Evolutionary conservation across 2,329 filamentous ascomycete species (phyloP), one percentile per base, ranked within the genome.

Genomic region (Calonectria montana): DNA sequence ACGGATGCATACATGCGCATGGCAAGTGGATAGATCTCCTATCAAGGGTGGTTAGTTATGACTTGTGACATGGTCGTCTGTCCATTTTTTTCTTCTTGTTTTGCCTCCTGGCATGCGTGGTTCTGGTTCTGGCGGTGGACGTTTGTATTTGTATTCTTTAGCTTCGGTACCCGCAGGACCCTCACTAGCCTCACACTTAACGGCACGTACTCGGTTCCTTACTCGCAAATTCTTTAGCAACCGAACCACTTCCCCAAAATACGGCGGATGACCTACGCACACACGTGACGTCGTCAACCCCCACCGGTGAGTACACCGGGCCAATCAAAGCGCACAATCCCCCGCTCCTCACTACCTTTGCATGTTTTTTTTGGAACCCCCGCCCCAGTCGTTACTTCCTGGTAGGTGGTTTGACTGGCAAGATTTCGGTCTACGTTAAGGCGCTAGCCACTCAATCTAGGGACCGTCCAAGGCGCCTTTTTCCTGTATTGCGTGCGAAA

Each of bases 391-490:
- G 69, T 61, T 43, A 50, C 65, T 71, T 65, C 63, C 48, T 63
- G 59, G 45, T 45, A 53, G 59, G 45, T 69, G 53, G 65, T 67
- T 71, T 71, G 65, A 67, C 39, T 71, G 65, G 48, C 63, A 71
- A 67, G 55, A 67, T 55, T 67, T 67, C 64, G 65, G 61, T 47
- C 64, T 55, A 55, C 69, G 57, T 50, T 57, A 39, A 63, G 64
- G 64, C 67, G 67, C 69, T 71, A 71, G 69, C 64, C 64, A 67
- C 64, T 71, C 64, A 63, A 67, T 71, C 59, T 50, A 69, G 25
- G 65, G 65, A 59, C 69, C 59, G 43, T 64, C 48, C 61, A 62
- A 71, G 71, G 71, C 71, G 71, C 67, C 67, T 70, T 73, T 70
- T 73, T 62, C 63, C 48, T 35, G 41, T 55, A 62, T 69, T 53